Percentiles rank a stretch among this genome's conserved stretches.
Conservation (phyloP, 768 basidiomycete genomes). For the Suillus weaverae region DNA sequence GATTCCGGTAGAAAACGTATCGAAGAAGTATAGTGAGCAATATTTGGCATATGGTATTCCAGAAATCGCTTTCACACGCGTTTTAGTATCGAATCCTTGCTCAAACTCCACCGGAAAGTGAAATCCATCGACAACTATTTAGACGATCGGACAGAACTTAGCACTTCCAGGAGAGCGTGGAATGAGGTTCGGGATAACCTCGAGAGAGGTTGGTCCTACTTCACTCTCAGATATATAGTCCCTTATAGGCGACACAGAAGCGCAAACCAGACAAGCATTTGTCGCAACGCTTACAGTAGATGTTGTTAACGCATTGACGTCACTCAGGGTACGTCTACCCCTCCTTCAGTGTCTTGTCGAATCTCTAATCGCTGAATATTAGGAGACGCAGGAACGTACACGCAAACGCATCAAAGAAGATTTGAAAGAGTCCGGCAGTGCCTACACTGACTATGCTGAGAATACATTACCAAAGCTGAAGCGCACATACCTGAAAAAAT, state of each 20-base stretch:
- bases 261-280: conserved; percentile 80
- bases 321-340: conserved; percentile 54
- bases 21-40: conserved; percentile 79
- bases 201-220: conserved; percentile 60
- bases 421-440: conserved; percentile 70
- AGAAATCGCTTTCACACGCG: conserved; percentile 9
- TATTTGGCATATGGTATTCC: background rate
- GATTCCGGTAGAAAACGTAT: conserved; percentile 61
- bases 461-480: conserved; percentile 79
- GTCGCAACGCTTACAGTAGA: conserved; percentile 67
- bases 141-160: conserved; percentile 70
- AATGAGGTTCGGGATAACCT: conserved; percentile 81
- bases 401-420: conserved; percentile 90
- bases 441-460: conserved; percentile 83
- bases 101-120: conserved; percentile 69
- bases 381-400: conserved; percentile 94
- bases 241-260: conserved; percentile 50
- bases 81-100: conserved; percentile 69
- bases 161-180: conserved; percentile 74
- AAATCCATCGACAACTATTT: conserved; percentile 68
- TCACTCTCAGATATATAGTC: background rate
- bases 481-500: conserved; percentile 77
- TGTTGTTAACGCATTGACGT: conserved; percentile 67
- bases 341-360: background rate
- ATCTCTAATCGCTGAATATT: conserved; percentile 9